Conservation (phyloP, 176 grass and related monocot genomes). For the Tuctoria greenei region DNA sequence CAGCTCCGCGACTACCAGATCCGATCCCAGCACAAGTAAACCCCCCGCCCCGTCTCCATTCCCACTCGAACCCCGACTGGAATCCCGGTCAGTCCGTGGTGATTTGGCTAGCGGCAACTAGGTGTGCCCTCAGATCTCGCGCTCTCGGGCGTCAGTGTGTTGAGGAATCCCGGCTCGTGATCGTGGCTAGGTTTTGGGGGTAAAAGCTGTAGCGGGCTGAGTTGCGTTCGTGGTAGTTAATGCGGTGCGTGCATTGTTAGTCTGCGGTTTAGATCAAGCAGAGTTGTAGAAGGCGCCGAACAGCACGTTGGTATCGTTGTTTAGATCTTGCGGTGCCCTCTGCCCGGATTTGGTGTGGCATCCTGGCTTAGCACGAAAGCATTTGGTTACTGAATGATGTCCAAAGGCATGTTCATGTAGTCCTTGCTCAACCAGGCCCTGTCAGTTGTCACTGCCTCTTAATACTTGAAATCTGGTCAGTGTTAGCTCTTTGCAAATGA, state of each 20-base stretch:
- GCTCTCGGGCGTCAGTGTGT: background rate
- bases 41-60: background rate
- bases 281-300: background rate
- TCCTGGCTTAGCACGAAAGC: background rate
- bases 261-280: constrained; percentile 27
- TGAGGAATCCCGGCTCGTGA: background rate
- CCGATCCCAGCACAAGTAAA: constrained; percentile 99
- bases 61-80: background rate
- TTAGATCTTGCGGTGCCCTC: background rate
- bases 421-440: background rate
- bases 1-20: constrained; percentile 98
- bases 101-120: constrained; percentile 5
- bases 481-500: background rate
- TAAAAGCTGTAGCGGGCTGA: background rate
- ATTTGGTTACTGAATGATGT: background rate
- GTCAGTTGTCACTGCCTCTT: background rate
- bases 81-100: constrained; percentile 10
- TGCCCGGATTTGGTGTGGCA: background rate
- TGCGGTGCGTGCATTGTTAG: constrained; percentile 14
- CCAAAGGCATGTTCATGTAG: background rate
- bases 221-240: background rate
- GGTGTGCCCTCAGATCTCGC: constrained; percentile 33
- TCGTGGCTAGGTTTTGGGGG: background rate
- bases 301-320: background rate
- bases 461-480: background rate